Base-by-base conservation (phyloP, 768 basidiomycete genomes). In the Glaciozyma antarctica region DNA sequence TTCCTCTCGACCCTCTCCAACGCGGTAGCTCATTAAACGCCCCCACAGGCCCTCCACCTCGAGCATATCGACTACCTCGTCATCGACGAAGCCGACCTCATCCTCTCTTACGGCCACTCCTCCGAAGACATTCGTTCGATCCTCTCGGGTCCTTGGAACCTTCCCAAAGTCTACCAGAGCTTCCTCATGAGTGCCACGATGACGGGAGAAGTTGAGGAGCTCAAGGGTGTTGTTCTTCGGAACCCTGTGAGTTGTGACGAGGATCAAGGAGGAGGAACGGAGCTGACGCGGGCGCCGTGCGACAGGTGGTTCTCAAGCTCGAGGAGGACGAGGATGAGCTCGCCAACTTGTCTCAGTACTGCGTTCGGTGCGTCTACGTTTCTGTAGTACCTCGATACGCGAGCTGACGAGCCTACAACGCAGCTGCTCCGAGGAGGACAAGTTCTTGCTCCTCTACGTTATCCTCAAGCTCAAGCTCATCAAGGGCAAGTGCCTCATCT, bases 161-260 rank as follows among this genome's bases (percentile, higher is more conserved):
- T 88, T 38, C 90, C 87, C 60, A 87, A 84, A 75, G 84, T 87
- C 66, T 89, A 84, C 76, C 94, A 91, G 76, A 88, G 89, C 15
- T 92, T 94, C 78, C 79, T 99, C 43, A 95, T 98, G 90, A 91
- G 88, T 74, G 94, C 95, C 7, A 99, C 94, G 0, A 86, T 98
- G 86, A 91, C 92, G 16, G 88, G 92, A 72, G 95, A 98, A 71
- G 90, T 99, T 5, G 89, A 93, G 73, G 81, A 84, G 66, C 80
- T 98, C 61, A 95, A 95, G 76, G 90, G 91, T 7, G 81, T 97
- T 45, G 82, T 87, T 8, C 79, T 99, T 22, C 82, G 91, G 30
- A 89, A 85, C 77, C 92, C 94, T 10, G 93, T 94, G 70, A 60
- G 87, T 80, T 28, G 17, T 8, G 30, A 12, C 16, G 19, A 2